Evolutionary conservation across 2,329 filamentous ascomycete genomes (phyloP).

Genomic region (Colletotrichum musicola): DNA sequence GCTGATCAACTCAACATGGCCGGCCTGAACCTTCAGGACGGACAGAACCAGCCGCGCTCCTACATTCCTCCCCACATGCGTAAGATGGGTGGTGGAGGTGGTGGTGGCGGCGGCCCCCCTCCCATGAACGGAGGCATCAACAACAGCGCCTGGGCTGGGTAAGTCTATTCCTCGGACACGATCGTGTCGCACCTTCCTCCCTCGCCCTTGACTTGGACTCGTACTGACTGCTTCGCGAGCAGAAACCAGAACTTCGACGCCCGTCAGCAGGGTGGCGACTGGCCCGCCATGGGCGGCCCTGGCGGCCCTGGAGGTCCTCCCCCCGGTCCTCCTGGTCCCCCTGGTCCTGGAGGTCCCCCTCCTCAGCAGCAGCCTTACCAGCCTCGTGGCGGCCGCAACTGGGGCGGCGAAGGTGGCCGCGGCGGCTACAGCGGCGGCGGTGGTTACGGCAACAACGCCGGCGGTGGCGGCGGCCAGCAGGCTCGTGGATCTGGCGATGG

Average conservation of each 20-base stretch:
- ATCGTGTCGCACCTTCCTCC: not conserved
- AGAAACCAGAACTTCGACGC: constrained; percentile 46
- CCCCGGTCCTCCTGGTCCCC: constrained; percentile 41
- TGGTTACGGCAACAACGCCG: constrained; percentile 55
- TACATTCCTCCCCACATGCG: constrained; percentile 92
- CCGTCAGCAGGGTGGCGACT: constrained; percentile 47
- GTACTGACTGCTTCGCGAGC: constrained; percentile 41
- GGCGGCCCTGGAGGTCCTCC: constrained; percentile 48
- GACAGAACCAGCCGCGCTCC: constrained; percentile 67
- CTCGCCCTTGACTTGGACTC: not conserved
- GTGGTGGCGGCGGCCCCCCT: constrained; percentile 46
- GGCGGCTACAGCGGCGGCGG: constrained; percentile 53
- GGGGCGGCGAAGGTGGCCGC: constrained; percentile 51
- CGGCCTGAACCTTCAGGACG: constrained; percentile 72
- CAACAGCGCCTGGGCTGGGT: constrained; percentile 69
- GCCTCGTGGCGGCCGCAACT: constrained; percentile 33
- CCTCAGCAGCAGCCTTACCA: constrained; percentile 40
- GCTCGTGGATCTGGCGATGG: constrained; percentile 92
- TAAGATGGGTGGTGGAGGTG: constrained; percentile 56
- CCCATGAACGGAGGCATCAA: constrained; percentile 60
- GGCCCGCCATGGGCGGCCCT: constrained; percentile 39
- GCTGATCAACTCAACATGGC: constrained; percentile 88
- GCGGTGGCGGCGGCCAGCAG: constrained; percentile 62
- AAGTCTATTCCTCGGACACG: constrained; percentile 45
- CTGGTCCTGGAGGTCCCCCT: constrained; percentile 43